Conservation (phyloP, 306 rosid species). For the Rubus parviflorus region DNA sequence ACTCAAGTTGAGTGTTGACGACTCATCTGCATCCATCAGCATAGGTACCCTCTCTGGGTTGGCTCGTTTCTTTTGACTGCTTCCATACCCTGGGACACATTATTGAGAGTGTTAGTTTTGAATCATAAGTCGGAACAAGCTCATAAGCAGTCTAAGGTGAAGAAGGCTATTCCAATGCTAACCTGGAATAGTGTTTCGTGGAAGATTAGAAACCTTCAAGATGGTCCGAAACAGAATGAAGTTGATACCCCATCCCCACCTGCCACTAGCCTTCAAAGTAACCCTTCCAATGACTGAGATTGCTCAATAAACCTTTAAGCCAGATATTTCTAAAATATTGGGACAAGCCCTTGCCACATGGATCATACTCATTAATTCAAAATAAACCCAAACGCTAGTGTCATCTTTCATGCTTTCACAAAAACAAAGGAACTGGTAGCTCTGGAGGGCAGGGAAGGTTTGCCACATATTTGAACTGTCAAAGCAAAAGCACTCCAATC, state of each 20-base stretch:
- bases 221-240: neutral
- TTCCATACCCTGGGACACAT: neutral
- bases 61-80: neutral
- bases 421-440: slow-evolving; percentile 60
- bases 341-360: neutral
- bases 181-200: neutral
- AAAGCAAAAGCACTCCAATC: slow-evolving; percentile 19
- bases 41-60: neutral
- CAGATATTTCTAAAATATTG: neutral
- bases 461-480: slow-evolving; percentile 77
- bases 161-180: neutral
- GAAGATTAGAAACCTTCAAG: neutral
- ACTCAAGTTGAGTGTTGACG: neutral
- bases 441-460: slow-evolving; percentile 65
- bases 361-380: neutral
- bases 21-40: neutral
- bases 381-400: neutral
- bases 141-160: neutral
- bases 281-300: neutral
- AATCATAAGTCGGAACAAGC: neutral
- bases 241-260: neutral
- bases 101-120: too few species aligned
- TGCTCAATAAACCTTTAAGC: neutral
- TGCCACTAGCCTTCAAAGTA: neutral
- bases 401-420: slow-evolving; percentile 20